Conservation (phyloP, 129 eudicot species). For the Ambrosia artemisiifolia region DNA sequence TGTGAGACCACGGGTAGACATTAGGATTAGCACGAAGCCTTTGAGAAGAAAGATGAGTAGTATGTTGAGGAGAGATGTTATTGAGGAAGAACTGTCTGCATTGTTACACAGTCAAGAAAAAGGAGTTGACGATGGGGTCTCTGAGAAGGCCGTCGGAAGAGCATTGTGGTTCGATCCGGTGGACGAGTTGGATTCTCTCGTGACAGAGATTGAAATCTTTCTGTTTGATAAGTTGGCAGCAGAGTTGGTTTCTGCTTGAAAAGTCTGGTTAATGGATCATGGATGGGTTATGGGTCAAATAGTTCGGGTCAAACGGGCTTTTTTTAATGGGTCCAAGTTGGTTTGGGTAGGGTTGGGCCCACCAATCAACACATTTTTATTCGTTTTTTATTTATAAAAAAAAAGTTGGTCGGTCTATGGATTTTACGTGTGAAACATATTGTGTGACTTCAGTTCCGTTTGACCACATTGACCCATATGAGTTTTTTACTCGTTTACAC, state of each 20-base stretch:
- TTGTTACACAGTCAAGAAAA: constrained; percentile 47
- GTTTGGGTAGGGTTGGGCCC: neutral
- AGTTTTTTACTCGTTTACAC: too few relatives aligned
- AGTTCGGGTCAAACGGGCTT: neutral
- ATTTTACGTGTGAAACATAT: neutral
- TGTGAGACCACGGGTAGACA: constrained; percentile 32
- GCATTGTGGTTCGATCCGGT: constrained; percentile 54
- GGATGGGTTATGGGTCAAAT: constrained; percentile 1
- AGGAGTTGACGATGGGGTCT: constrained; percentile 38
- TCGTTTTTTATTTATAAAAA: too few relatives aligned
- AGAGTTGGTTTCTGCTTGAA: constrained; percentile 40
- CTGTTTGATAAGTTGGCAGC: constrained; percentile 56
- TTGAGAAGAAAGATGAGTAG: constrained; percentile 28
- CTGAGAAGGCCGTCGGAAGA: constrained; percentile 51
- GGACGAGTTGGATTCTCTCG: constrained; percentile 45
- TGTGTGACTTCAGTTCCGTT: neutral
- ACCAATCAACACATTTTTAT: neutral
- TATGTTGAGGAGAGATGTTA: constrained; percentile 35
- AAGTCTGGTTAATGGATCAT: neutral
- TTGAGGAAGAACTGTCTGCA: constrained; percentile 67
- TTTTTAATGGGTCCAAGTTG: neutral
- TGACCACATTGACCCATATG: neutral
- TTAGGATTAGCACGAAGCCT: constrained; percentile 27
- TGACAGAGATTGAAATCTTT: constrained; percentile 45
- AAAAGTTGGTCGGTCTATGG: neutral